Percentiles rank a stretch among this genome's conserved stretches.
These are phyloP conservation scores for Lagerstroemia speciosa DNA, from an alignment of 345 rosid genomes.

Conservation along the genomic window DNA sequence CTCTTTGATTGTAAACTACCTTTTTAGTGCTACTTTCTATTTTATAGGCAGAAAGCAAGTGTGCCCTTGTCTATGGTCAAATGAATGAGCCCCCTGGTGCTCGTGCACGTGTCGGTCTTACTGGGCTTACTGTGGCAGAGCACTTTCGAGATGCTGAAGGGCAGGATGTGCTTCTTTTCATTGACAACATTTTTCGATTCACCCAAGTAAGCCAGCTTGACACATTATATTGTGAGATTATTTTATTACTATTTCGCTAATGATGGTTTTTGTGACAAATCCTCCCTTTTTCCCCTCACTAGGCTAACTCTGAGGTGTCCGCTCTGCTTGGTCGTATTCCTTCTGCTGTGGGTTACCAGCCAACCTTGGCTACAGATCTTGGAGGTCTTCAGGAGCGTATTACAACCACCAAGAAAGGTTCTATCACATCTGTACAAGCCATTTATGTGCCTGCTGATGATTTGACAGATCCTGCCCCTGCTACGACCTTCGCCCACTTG, in stretches of 20 bases:
- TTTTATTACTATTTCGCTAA: neutral
- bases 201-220: constrained; percentile 27
- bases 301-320: constrained; percentile 99
- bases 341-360: constrained; percentile 99
- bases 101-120: constrained; percentile 57
- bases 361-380: constrained; percentile 96
- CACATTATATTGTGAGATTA: neutral
- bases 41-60: constrained; percentile 36
- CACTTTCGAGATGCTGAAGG: constrained; percentile 55
- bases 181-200: constrained; percentile 45
- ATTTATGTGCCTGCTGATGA: constrained; percentile 99
- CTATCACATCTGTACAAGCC: constrained; percentile 97
- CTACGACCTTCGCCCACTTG: constrained; percentile 98
- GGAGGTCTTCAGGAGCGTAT: constrained; percentile 99
- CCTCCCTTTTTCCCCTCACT: neutral
- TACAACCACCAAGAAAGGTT: constrained; percentile 97
- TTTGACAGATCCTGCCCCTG: constrained; percentile 99
- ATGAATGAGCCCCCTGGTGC: constrained; percentile 58
- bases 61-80: constrained; percentile 51
- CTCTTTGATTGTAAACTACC: neutral
- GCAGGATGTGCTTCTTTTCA: constrained; percentile 51
- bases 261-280: neutral
- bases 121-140: constrained; percentile 46
- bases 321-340: constrained; percentile 99
- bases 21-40: neutral